These are phyloP conservation scores for Cyclotella cryptica DNA, from an alignment of 108 stramenopile genomes.

Conservation along the genomic window DNA sequence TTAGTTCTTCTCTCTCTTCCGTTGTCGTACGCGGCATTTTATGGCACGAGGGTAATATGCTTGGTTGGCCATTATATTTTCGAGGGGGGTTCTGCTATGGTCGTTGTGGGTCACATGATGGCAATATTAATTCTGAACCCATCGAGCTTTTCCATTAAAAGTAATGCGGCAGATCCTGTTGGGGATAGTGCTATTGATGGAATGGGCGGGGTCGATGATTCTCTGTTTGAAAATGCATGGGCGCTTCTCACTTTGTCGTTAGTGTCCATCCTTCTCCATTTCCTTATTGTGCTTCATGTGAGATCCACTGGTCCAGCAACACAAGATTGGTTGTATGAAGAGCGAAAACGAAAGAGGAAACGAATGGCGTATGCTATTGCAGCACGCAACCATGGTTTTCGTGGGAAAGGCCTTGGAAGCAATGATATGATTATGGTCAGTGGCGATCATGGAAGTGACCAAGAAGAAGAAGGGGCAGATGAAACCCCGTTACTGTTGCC, in stretches of 20 bases:
- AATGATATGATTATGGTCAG: conserved; percentile 5
- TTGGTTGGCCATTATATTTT: conserved; percentile 62
- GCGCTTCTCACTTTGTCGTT: conserved; percentile 61
- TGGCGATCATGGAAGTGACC: conserved; percentile 27
- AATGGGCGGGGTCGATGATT: conserved; percentile 11
- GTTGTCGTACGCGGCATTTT: conserved; percentile 77
- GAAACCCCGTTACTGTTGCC: conserved; percentile 46
- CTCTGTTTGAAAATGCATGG: conserved; percentile 51
- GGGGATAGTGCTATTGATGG: conserved; percentile 14
- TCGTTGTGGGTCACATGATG: conserved; percentile 69
- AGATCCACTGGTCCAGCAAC: conserved; percentile 74
- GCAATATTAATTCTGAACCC: conserved; percentile 67
- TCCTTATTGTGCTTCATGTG: conserved; percentile 80
- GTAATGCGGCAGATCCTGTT: conserved; percentile 11
- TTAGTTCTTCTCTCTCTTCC: conserved; percentile 69
- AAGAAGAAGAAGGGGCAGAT: conserved; percentile 29
- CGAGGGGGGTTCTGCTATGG: conserved; percentile 56
- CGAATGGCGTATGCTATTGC: conserved; percentile 54
- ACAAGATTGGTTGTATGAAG: conserved; percentile 45
- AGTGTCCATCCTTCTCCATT: conserved; percentile 65
- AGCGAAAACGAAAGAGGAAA: conserved; percentile 38
- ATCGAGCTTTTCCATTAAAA: conserved; percentile 29
- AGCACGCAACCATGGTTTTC: conserved; percentile 23
- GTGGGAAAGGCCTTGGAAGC: conserved; percentile 14
- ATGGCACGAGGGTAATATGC: conserved; percentile 73